Conservation (phyloP, 1,139 yeast species). For the Saccharomyces hybrid region DNA sequence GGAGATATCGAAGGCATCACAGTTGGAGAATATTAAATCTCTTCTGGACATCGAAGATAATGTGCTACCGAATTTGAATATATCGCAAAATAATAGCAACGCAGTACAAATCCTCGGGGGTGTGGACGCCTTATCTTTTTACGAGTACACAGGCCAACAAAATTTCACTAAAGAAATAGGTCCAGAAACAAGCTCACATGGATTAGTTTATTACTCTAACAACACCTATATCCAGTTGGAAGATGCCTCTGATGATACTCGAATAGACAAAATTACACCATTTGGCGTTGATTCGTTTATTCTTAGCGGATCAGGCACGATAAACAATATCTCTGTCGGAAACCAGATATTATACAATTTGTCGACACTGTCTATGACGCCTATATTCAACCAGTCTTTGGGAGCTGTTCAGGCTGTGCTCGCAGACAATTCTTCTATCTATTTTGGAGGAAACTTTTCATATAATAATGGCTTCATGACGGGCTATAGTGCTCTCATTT, state of each 20-base stretch:
- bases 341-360: slow-evolving; percentile 53
- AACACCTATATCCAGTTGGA: slow-evolving; percentile 23
- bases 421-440: slow-evolving; percentile 47
- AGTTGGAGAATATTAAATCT: slow-evolving; percentile 13
- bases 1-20: slow-evolving; percentile 8
- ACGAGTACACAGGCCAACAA: slow-evolving; percentile 47
- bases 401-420: slow-evolving; percentile 46
- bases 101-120: slow-evolving; percentile 58
- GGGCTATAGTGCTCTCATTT: slow-evolving; percentile 59
- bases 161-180: slow-evolving; percentile 32
- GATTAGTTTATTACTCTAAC: slow-evolving; percentile 27
- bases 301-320: slow-evolving; percentile 37
- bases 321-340: slow-evolving; percentile 36
- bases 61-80: slow-evolving; percentile 11
- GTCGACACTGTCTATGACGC: slow-evolving; percentile 38
- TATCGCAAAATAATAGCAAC: slow-evolving; percentile 32
- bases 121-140: slow-evolving; percentile 54
- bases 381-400: slow-evolving; percentile 36
- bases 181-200: slow-evolving; percentile 13
- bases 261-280: slow-evolving; percentile 27
- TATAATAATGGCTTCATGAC: slow-evolving; percentile 34
- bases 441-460: slow-evolving; percentile 74
- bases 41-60: slow-evolving; percentile 9
- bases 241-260: slow-evolving; percentile 20
- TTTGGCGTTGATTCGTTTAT: slow-evolving; percentile 33